Evolutionary conservation across 78 protist genomes (phyloP), one percentile per base, ranked within the genome.

Genomic region (Dictyostelium discoideum): DNA sequence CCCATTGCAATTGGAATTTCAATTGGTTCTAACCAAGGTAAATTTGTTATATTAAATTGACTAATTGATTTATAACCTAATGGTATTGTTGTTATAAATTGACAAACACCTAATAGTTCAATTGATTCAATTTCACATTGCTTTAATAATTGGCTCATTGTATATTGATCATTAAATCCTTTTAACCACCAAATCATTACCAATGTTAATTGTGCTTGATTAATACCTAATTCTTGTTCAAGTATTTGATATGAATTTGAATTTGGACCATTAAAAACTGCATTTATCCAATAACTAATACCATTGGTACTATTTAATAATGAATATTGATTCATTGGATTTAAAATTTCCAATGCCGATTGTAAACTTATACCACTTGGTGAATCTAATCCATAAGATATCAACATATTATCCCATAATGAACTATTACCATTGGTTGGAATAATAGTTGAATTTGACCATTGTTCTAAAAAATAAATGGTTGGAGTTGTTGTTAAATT

Each of bases 381-480:
- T n/a, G 37, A 37, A 46, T 46, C 84, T 8, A 46, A 44, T 20
- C 67, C 60, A 39, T 44, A 79, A 1, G 84, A 79, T 44, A 46
- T 7, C 4, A 79, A 79, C 93, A 87, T 87, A 46, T 69, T 65
- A 10, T 37, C 18, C 94, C 94, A 89, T 29, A 32, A 7, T 10
- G 39, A 5, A 13, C 11, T 13, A 26, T 85, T 39, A 5, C 67
- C 74, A n/a, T 20, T 40, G 22, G 78, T 5, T 44, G 92, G 63
- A 5, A 40, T 48, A 29, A 67, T 67, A 7, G 87, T 89, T 5
- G 44, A 7, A 29, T 89, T 89, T 22, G 94, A 85, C 94, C 94
- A 89, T 84, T 60, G 78, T 22, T 54, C 57, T 7, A 39, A 63
- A 8, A 84, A 37, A 37, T 29, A 60, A 39, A 5, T 40, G 0